These are phyloP conservation scores for Carex scoparia DNA, from an alignment of 176 grass and related monocot species.

Conservation along the genomic window DNA sequence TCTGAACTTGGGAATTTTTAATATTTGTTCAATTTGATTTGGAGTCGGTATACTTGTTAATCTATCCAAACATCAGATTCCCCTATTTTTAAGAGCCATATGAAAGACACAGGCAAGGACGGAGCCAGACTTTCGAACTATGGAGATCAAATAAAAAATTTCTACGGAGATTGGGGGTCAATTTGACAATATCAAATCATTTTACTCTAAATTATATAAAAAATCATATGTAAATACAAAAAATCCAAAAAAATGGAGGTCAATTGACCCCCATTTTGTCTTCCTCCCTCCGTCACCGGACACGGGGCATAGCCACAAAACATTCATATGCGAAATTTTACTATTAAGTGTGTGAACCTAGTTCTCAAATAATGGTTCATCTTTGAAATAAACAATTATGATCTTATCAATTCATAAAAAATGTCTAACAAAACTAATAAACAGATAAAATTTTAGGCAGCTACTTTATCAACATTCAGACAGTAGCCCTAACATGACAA, in stretches of 20 bases:
- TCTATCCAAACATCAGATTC: neutral
- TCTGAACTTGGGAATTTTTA: neutral
- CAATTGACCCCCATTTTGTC: no score
- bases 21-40: neutral
- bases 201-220: no score
- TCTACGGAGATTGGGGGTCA: no score
- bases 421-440: constrained; percentile 20
- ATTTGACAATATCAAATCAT: no score
- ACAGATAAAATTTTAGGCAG: neutral
- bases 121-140: no score
- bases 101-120: neutral
- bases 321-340: constrained; percentile 4
- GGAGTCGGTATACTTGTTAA: neutral
- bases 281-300: no score
- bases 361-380: neutral
- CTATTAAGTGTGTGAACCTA: neutral
- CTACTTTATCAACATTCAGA: constrained; percentile 16
- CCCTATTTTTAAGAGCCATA: neutral
- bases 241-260: no score
- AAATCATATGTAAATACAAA: no score
- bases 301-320: neutral
- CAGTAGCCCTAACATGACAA: neutral
- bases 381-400: neutral
- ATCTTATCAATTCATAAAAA: neutral
- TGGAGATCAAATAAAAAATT: no score